Evolutionary conservation across 805 yeast genomes (phyloP).

Genomic region (Wickerhamiella parazyma): DNA sequence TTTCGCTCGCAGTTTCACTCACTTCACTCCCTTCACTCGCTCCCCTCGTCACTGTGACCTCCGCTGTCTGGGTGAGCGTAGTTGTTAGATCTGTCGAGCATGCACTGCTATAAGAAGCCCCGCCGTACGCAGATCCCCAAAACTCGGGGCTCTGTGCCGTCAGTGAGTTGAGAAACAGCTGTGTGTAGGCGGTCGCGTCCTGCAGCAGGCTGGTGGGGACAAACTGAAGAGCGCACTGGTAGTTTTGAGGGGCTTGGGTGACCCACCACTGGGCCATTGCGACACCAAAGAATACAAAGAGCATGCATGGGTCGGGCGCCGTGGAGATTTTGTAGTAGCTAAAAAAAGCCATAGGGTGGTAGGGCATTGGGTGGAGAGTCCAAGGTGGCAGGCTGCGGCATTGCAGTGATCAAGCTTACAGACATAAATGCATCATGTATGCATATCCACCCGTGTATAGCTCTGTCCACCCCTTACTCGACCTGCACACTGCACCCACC

Average conservation of each 20-base stretch:
- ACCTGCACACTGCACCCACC: no score
- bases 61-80: background rate
- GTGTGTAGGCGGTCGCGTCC: conserved; percentile 2
- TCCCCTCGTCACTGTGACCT: background rate
- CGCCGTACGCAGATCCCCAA: conserved; percentile 6
- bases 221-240: conserved; percentile 7
- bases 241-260: background rate
- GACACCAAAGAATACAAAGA: background rate
- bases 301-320: background rate
- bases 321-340: background rate
- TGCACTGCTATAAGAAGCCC: background rate
- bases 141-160: conserved; percentile 5
- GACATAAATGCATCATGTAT: no score
- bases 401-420: no score
- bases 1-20: no score
- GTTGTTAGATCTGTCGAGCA: background rate
- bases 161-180: background rate
- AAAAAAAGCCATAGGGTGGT: background rate
- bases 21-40: no score
- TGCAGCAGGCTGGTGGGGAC: conserved; percentile 1
- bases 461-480: no score
- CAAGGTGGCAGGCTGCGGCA: no score
- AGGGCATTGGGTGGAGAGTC: no score
- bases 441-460: no score
- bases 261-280: conserved; percentile 3